Percentiles rank a stretch among this genome's conserved stretches.
These are phyloP conservation scores for Durotheca rogersii DNA, from an alignment of 495 filamentous ascomycete species.

Conservation along the genomic window DNA sequence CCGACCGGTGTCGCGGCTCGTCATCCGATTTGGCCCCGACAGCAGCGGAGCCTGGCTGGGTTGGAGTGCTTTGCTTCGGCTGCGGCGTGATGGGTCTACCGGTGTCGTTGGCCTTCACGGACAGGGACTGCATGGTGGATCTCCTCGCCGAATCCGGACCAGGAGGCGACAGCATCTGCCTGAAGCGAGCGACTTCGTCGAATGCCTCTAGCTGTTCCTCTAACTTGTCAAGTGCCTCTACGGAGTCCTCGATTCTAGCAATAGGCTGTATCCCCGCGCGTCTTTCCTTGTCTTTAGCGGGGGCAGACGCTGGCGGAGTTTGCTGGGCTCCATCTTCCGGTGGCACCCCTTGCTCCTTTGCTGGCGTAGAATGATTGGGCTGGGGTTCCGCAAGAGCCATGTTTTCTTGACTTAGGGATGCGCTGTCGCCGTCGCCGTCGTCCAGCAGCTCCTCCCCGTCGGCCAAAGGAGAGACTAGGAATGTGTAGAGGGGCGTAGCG, in stretches of 20 bases:
- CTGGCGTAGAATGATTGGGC: constrained; percentile 11
- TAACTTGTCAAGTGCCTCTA: constrained; percentile 66
- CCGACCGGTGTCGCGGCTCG: constrained; percentile 30
- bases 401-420: constrained; percentile 1
- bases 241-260: constrained; percentile 65
- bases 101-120: constrained; percentile 5
- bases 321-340: constrained; percentile 4
- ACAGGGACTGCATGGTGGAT: constrained; percentile 19
- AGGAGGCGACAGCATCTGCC: constrained; percentile 41
- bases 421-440: constrained; percentile 6
- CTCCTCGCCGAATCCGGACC: constrained; percentile 16
- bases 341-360: constrained; percentile 7
- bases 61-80: constrained; percentile 22
- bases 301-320: constrained; percentile 11
- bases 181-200: constrained; percentile 45
- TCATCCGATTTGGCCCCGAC: constrained; percentile 30
- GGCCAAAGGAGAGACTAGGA: constrained; percentile 27
- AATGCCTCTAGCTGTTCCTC: constrained; percentile 65
- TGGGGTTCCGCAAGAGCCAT: constrained; percentile 25
- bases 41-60: constrained; percentile 11
- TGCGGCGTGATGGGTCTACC: constrained; percentile 31
- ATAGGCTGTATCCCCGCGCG: constrained; percentile 33
- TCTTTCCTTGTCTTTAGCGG: constrained; percentile 17
- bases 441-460: constrained; percentile 13
- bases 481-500: constrained; percentile 8